Percentiles rank a stretch among this genome's conserved stretches.
phyloP scores from a whole-genome alignment of 2,329 filamentous ascomycete species.

The Biscogniauxia mediterranea region DNA sequence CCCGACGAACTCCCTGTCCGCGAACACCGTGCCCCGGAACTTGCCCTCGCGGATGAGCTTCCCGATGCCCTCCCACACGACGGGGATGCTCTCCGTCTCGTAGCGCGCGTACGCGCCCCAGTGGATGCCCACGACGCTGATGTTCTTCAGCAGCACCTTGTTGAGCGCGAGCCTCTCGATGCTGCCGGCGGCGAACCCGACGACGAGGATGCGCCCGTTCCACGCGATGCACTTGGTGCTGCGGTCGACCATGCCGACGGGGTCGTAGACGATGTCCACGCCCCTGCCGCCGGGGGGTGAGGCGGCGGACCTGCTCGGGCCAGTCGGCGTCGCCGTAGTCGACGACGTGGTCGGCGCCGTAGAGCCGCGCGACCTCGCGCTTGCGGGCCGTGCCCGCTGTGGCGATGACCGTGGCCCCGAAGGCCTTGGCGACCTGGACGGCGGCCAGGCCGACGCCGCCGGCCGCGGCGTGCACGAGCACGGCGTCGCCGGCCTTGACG shows the following conservation, averaged over 20 bases:
- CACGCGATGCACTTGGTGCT: slow-evolving; percentile 90
- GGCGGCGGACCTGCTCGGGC: slow-evolving; percentile 68
- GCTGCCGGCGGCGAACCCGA: slow-evolving; percentile 81
- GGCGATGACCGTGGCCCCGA: slow-evolving; percentile 88
- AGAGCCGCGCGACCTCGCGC: slow-evolving; percentile 72
- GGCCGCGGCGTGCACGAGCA: slow-evolving; percentile 88
- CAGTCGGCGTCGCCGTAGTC: slow-evolving; percentile 69
- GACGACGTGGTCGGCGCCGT: slow-evolving; percentile 81
- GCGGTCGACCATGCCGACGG: slow-evolving; percentile 83
- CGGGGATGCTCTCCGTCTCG: slow-evolving; percentile 66
- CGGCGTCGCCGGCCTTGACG: slow-evolving; percentile 77
- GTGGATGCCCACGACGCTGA: slow-evolving; percentile 82
- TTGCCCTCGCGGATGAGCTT: slow-evolving; percentile 74
- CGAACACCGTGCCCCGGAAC: slow-evolving; percentile 79
- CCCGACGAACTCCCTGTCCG: slow-evolving; percentile 77
- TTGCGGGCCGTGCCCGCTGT: slow-evolving; percentile 82
- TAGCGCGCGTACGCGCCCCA: slow-evolving; percentile 82
- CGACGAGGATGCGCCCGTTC: slow-evolving; percentile 84
- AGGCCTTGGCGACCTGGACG: slow-evolving; percentile 90
- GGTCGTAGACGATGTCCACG: slow-evolving; percentile 94
- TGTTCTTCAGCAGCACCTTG: slow-evolving; percentile 90
- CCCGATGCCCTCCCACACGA: slow-evolving; percentile 82
- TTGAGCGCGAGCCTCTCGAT: slow-evolving; percentile 95
- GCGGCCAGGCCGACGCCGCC: slow-evolving; percentile 89
- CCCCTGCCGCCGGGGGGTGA: slow-evolving; percentile 72